These are phyloP conservation scores for Pyrus pyrifolia DNA, from an alignment of 306 rosid species.

Conservation along the genomic window DNA sequence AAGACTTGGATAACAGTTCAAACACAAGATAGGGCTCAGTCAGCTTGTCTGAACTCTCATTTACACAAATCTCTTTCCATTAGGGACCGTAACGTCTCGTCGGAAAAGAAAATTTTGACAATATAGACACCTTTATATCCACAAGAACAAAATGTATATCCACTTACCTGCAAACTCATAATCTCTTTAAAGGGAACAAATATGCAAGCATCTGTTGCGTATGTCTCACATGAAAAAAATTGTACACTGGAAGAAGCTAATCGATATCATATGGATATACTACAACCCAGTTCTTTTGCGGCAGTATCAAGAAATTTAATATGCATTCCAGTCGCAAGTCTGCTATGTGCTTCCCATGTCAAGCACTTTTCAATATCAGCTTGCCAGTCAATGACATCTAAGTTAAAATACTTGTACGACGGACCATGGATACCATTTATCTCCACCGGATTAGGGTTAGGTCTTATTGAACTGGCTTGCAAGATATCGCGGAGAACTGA, in stretches of 20 bases:
- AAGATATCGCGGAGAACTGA: conserved; percentile 88
- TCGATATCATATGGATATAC: conserved; percentile 47
- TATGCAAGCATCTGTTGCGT: not conserved
- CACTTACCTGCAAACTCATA: conserved; percentile 7
- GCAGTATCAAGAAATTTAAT: conserved; percentile 65
- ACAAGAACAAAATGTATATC: conserved; percentile 1
- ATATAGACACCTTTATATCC: not conserved
- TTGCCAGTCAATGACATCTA: conserved; percentile 66
- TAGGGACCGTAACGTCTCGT: not conserved
- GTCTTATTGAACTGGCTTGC: conserved; percentile 49
- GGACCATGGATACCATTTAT: conserved; percentile 40
- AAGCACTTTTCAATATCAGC: conserved; percentile 74
- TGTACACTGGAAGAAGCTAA: conserved; percentile 28
- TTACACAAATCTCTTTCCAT: not conserved
- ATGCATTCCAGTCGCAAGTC: conserved; percentile 58
- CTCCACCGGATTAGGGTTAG: conserved; percentile 35
- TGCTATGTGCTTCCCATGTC: conserved; percentile 85
- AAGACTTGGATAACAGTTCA: not conserved
- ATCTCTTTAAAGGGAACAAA: conserved; percentile 8
- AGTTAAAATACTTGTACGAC: conserved; percentile 48
- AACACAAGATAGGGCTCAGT: not conserved
- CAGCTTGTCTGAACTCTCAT: not conserved
- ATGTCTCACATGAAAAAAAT: conserved; percentile 19
- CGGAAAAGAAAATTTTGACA: not conserved
- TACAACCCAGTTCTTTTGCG: conserved; percentile 76